phyloP scores from a whole-genome alignment of 345 rosid species.

The Dipteronia dyeriana region DNA sequence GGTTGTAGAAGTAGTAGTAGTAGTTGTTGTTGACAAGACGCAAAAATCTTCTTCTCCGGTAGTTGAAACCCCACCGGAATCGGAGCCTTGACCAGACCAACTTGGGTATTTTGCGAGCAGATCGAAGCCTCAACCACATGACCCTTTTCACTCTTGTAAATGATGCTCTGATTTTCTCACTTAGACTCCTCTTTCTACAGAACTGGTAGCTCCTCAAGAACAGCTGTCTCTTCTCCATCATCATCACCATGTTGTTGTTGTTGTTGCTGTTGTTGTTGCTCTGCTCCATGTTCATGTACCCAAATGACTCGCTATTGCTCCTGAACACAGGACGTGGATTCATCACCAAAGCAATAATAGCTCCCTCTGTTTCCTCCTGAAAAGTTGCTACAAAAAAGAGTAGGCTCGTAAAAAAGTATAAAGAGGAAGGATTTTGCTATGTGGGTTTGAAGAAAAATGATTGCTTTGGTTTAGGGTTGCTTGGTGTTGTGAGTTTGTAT shows the following conservation, averaged over 20 bases:
- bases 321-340: constrained; percentile 1
- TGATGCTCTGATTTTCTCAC: constrained; percentile 52
- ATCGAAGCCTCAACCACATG: constrained; percentile 46
- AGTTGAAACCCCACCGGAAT: constrained; percentile 41
- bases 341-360: background rate
- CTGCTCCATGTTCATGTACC: constrained; percentile 17
- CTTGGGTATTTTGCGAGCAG: constrained; percentile 44
- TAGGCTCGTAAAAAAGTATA: background rate
- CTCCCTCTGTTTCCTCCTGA: background rate
- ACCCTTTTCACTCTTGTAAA: constrained; percentile 54
- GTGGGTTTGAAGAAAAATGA: background rate
- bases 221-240: constrained; percentile 82
- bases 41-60: constrained; percentile 50
- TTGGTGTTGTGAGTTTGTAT: background rate
- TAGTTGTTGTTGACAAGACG: constrained; percentile 35
- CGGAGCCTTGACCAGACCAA: constrained; percentile 61
- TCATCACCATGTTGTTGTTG: constrained; percentile 15
- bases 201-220: constrained; percentile 83
- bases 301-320: background rate
- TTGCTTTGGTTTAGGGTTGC: constrained; percentile 3
- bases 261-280: constrained; percentile 12
- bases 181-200: constrained; percentile 54
- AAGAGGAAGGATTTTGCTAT: too few relatives aligned
- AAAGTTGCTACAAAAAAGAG: background rate
- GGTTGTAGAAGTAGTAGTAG: constrained; percentile 18